These are phyloP conservation scores for Penstemon barbatus DNA, from an alignment of 257 asterid genomes.

Conservation along the genomic window DNA sequence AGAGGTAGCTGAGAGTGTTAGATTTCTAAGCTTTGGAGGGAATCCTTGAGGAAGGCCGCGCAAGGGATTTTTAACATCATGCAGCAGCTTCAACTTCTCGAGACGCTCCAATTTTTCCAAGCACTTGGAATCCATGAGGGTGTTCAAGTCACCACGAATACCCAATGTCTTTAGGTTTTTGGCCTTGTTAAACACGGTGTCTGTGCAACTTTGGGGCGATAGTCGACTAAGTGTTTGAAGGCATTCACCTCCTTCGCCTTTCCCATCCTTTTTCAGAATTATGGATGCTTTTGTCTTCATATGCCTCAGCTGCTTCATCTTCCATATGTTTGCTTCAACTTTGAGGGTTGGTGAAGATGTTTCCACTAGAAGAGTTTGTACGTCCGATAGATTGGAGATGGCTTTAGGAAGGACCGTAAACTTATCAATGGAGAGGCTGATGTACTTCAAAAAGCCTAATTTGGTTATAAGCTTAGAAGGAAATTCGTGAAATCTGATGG, in stretches of 20 bases:
- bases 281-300: slow-evolving; percentile 31
- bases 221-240: slow-evolving; percentile 30
- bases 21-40: no score
- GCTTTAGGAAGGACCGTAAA: neutral
- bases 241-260: neutral
- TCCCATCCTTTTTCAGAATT: neutral
- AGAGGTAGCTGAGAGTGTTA: no score
- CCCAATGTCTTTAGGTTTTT: slow-evolving; percentile 24
- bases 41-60: no score
- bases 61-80: slow-evolving; percentile 13
- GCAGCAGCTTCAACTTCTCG: slow-evolving; percentile 31
- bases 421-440: neutral
- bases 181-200: slow-evolving; percentile 16
- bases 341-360: neutral
- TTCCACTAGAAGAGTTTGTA: neutral
- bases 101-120: slow-evolving; percentile 15
- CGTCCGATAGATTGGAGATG: neutral
- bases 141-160: slow-evolving; percentile 24
- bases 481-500: slow-evolving; percentile 7
- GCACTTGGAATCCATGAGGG: neutral
- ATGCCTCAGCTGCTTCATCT: slow-evolving; percentile 34
- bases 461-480: slow-evolving; percentile 4
- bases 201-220: slow-evolving; percentile 29
- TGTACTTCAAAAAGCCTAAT: neutral
- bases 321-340: slow-evolving; percentile 13